Evolutionary conservation across 2,329 filamentous ascomycete genomes (phyloP), one percentile per base, ranked within the genome.

Genomic region (Cordyceps tenuipes): DNA sequence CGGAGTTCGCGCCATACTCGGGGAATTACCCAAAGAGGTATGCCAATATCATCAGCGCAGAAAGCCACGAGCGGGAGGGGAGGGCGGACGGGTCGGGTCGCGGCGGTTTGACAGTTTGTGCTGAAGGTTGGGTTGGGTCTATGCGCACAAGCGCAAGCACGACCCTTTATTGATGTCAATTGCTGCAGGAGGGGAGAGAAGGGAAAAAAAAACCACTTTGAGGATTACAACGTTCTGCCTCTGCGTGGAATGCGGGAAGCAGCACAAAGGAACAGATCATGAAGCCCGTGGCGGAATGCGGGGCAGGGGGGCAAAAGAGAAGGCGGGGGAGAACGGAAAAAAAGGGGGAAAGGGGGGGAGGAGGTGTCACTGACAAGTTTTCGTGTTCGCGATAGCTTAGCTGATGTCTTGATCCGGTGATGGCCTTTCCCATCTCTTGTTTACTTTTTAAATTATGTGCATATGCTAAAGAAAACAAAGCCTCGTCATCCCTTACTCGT

Each of bases 361-460:
- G n/a, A 6, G 26, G 15, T 26, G 7, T 7, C 34, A 36, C 34
- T 36, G 34, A 36, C 34, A 10, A 3, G 13, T 7, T 6, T 19
- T 48, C 31, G 15, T 13, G 2, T 19, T 48, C 19, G 36, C 5
- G 23, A 50, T 59, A 49, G 7, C 29, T 49, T 59, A 49, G 7
- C 29, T 49, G 53, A 41, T 10, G 41, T 53, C 57, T 59, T 47
- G 39, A 54, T 31, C 4, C 2, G 17, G 5, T 50, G 1, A 15
- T n/a, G 3, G 6, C 23, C 23, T 23, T 41, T n/a, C 39, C n/a
- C 23, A 23, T 4, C 9, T 21, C 31, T 23, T 23, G 12, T 17
- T 23, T n/a, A n/a, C n/a, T 17, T 26, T 54, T 23, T 41, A 26
- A 26, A 59, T 59, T 50, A 26, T 50, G 57, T 59, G 57, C 57